Evolutionary conservation across 2,329 filamentous ascomycete genomes (phyloP).

Genomic region (Diaporthe amygdali): DNA sequence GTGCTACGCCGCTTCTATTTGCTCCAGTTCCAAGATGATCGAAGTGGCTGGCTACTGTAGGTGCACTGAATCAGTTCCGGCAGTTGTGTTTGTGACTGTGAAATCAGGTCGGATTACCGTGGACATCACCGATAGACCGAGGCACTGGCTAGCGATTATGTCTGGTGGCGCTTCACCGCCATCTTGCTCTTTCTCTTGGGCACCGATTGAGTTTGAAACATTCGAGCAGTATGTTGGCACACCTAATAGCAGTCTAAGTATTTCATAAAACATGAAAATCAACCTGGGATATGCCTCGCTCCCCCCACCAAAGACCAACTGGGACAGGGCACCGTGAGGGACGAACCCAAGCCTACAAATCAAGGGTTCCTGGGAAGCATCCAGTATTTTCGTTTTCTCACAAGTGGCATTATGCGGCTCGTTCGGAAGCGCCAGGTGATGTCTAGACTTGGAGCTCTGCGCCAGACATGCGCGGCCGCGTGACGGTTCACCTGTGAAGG

Average conservation of each 20-base stretch:
- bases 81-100: background rate
- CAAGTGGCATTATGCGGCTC: background rate
- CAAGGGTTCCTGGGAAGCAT: background rate
- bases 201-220: background rate
- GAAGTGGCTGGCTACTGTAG: background rate
- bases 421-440: background rate
- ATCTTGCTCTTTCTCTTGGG: background rate
- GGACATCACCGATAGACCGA: background rate
- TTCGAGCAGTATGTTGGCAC: background rate
- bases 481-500: background rate
- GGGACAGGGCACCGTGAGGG: background rate
- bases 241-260: background rate
- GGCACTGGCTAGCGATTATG: background rate
- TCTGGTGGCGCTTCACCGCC: constrained; percentile 13
- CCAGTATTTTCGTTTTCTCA: background rate
- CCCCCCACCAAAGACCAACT: background rate
- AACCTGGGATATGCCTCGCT: background rate
- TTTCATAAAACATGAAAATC: background rate
- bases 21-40: background rate
- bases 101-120: background rate
- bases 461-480: background rate
- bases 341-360: background rate
- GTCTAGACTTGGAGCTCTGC: background rate
- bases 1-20: background rate
- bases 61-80: background rate